Evolutionary conservation across 768 basidiomycete species (phyloP).

Genomic region (Amanita jacksonii): DNA sequence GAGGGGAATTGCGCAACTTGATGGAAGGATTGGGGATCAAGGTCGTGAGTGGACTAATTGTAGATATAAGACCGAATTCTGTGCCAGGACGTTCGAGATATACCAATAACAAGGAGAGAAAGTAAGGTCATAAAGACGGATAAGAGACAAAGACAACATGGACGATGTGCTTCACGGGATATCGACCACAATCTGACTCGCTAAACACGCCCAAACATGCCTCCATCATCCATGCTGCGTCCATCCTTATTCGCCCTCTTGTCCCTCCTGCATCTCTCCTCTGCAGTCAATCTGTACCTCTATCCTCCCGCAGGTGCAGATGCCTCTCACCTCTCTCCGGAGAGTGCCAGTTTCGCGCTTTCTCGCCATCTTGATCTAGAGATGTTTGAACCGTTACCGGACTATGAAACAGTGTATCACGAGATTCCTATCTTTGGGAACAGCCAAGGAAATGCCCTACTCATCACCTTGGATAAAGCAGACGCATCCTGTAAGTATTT

Average conservation of each 20-base stretch:
- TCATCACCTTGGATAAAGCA: constrained; percentile 47
- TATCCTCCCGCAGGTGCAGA: constrained; percentile 32
- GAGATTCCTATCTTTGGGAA: constrained; percentile 48
- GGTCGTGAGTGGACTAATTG: constrained; percentile 5
- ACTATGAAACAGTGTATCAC: constrained; percentile 23
- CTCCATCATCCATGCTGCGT: constrained; percentile 18
- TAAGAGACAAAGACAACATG: constrained; percentile 4
- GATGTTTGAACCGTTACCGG: constrained; percentile 35
- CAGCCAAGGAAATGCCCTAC: constrained; percentile 38
- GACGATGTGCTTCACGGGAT: not conserved
- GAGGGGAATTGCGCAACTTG: constrained; percentile 15
- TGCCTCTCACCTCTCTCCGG: constrained; percentile 33
- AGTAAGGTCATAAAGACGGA: constrained; percentile 9
- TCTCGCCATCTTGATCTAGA: constrained; percentile 69
- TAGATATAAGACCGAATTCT: constrained; percentile 5
- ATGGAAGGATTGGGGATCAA: constrained; percentile 6
- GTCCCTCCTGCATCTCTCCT: constrained; percentile 26
- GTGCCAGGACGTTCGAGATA: not conserved
- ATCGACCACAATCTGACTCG: not conserved
- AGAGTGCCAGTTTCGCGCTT: constrained; percentile 49
- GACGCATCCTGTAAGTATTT: constrained; percentile 42
- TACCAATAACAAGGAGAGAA: constrained; percentile 11
- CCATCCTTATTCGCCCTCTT: constrained; percentile 21
- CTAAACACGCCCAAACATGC: constrained; percentile 23
- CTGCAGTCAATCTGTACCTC: constrained; percentile 53